Evolutionary conservation across 1,139 yeast genomes (phyloP), one percentile per base, ranked within the genome.

Genomic region (Blastobotrys capitulatus): DNA sequence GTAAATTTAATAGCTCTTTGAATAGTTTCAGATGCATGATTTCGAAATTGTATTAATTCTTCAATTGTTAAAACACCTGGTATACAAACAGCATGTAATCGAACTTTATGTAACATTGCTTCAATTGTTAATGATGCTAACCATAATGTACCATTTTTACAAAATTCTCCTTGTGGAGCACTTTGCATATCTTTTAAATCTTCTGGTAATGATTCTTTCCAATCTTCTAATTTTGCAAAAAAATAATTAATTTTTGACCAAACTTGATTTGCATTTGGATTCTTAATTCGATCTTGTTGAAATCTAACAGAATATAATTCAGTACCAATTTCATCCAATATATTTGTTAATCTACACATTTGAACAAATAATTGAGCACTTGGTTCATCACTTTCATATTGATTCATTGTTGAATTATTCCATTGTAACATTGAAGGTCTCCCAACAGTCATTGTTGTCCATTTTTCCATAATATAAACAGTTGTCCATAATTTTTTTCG

Each of bases 401-500:
- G 47, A 9, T 47, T 56, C 48, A 62, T 57, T 16, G 59, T 62
- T 3, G 61, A 52, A 46, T 61, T 56, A 18, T 53, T 50, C 38
- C 52, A 43, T 18, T 54, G 49, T 31, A 67, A 48, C 45, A 66
- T 42, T 6, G 67, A 56, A 2, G 71, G 71, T 22, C 63, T 55
- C 6, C 72, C 71, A 7, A 64, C 51, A 40, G 58, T 59, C 6
- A 63, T 64, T 1, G 69, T 57, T 12, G 63, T 55, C 72, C 71
- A 68, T 46, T 66, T 66, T 48, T 68, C 72, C 48, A 61, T 61
- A n/a, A 60, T 57, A 44, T 55, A 66, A n/a, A 65, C 60, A 1
- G 65, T 59, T 0, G 69, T 67, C 70, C 71, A 66, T 15, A 67
- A 57, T 16, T 67, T 57, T n/a, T 54, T 56, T 7, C 72, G 54